phyloP scores from a whole-genome alignment of 805 yeast species.

The Alloascoidea hylecoeti region DNA sequence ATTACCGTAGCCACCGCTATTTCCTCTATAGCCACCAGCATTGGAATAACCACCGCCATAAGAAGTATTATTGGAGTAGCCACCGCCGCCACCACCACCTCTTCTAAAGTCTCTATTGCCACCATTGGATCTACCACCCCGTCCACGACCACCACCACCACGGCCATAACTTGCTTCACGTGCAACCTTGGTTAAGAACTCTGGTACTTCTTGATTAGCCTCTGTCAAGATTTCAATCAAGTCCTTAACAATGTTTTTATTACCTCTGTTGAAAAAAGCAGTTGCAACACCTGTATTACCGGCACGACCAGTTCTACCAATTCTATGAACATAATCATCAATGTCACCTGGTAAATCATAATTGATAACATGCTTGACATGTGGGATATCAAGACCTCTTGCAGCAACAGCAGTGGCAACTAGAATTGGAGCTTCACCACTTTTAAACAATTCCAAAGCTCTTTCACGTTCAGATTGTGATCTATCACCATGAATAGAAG shows the following conservation, averaged over 20 bases:
- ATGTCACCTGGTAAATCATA: slow-evolving; percentile 94
- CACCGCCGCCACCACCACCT: slow-evolving; percentile 18
- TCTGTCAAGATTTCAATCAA: slow-evolving; percentile 77
- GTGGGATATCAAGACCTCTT: slow-evolving; percentile 99
- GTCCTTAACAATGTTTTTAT: slow-evolving; percentile 79
- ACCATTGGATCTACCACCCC: too few species aligned
- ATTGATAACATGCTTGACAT: slow-evolving; percentile 95
- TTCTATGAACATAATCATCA: slow-evolving; percentile 98
- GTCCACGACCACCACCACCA: slow-evolving; percentile 41
- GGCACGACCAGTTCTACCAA: slow-evolving; percentile 99
- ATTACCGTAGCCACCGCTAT: too few species aligned
- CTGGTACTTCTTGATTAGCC: slow-evolving; percentile 97
- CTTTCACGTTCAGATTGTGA: slow-evolving; percentile 96
- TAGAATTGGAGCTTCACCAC: slow-evolving; percentile 83
- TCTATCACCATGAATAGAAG: slow-evolving; percentile 99
- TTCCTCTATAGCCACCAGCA: slow-evolving; percentile 19
- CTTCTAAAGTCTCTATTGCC: slow-evolving; percentile 22
- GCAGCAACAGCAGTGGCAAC: slow-evolving; percentile 99
- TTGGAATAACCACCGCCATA: slow-evolving; percentile 17
- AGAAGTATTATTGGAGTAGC: too few species aligned
- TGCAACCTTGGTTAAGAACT: slow-evolving; percentile 64
- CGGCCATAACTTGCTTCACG: slow-evolving; percentile 57
- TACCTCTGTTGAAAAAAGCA: slow-evolving; percentile 95
- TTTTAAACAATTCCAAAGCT: slow-evolving; percentile 87
- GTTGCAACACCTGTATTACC: slow-evolving; percentile 98